Evolutionary conservation across 164 flowering plant species (phyloP), one percentile per base, ranked within the genome.

Genomic region (Magnolia kwangsiensis): DNA sequence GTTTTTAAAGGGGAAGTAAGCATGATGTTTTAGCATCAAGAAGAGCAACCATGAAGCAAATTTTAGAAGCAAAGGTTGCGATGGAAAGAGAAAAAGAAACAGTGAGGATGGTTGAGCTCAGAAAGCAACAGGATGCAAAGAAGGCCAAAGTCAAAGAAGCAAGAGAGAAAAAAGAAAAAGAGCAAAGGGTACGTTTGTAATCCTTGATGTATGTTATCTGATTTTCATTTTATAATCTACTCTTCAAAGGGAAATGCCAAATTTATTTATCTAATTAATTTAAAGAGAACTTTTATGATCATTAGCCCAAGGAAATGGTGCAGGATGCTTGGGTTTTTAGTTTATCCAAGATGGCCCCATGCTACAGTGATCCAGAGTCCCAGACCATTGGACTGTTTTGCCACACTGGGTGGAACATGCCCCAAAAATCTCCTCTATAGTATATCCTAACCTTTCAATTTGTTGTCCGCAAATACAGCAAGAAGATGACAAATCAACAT

Each of bases 141-240:
- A 49, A 29, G 19, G 45, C 31, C n/a, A 72, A 24, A 45, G 72
- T 19, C 5, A 58, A 74, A 20, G 67, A 73, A 63, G 68, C 67
- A 68, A 73, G 65, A 78, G 73, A 67, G 19, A 73, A 20, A 24
- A 78, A 55, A 73, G n/a, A 51, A 21, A 78, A 69, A 74, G 76
- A 68, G 55, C 70, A 37, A 72, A 74, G 51, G 73, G 80, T 73
- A 73, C 9, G 59, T 71, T 9, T 71, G 37, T 24, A 18, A 58
- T 29, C 50, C 31, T 29, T 14, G 3, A 14, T 68, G 7, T 68
- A 9, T 37, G 49, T 16, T 19, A 5, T 18, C 8, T 37, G 61
- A 24, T 68, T 29, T 29, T 31, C 50, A 14, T 29, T 24, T 37
- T 31, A 68, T 4, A 19, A 68, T 21, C 9, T 64, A 7, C 24